Evolutionary conservation across 495 filamentous ascomycete species (phyloP).

Genomic region (Neurospora sp.): DNA sequence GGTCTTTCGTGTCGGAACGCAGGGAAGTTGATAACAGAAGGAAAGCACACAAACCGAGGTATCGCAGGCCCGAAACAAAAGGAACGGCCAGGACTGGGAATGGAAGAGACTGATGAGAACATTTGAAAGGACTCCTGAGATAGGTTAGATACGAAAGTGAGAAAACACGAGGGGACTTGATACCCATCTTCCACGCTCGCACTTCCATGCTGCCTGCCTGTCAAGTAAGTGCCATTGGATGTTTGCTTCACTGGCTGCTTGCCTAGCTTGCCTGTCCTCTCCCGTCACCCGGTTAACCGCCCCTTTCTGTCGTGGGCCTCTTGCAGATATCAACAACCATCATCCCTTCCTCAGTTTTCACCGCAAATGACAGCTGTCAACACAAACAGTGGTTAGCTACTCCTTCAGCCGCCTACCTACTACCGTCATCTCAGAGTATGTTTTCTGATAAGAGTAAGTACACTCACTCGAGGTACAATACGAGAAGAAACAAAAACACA

Average conservation of each 20-base stretch:
- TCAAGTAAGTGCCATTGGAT: not conserved
- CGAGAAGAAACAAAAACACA: too few species aligned
- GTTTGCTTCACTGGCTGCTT: not conserved
- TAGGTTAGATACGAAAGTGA: not conserved
- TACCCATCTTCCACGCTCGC: not conserved
- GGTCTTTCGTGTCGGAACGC: not conserved
- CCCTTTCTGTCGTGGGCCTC: too few species aligned
- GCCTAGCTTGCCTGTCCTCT: not conserved
- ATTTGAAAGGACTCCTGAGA: not conserved
- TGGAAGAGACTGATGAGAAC: not conserved
- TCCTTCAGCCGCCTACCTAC: too few species aligned
- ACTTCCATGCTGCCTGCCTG: not conserved
- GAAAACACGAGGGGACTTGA: not conserved
- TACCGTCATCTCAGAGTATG: too few species aligned
- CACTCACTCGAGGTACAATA: too few species aligned
- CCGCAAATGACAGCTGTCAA: too few species aligned
- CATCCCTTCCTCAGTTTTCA: too few species aligned
- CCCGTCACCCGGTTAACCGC: too few species aligned
- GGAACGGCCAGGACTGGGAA: not conserved
- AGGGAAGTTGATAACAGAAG: not conserved
- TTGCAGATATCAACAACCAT: too few species aligned
- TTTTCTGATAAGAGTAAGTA: too few species aligned
- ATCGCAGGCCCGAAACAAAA: not conserved
- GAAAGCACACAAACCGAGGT: not conserved
- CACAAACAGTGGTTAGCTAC: too few species aligned